phyloP scores from a whole-genome alignment of 768 basidiomycete genomes.

The Asterophora parasitica region DNA sequence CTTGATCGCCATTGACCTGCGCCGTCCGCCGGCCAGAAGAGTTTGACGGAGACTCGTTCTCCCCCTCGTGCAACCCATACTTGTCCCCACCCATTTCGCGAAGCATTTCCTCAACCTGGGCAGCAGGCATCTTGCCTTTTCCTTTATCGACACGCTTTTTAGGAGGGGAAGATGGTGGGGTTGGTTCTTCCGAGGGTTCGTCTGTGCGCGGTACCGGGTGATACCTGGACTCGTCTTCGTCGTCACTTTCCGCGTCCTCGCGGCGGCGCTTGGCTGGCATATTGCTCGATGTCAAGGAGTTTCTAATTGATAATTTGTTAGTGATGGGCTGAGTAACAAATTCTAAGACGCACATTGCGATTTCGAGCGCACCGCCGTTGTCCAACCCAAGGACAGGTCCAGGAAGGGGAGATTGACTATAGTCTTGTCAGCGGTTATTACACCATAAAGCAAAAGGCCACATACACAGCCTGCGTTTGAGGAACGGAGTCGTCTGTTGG shows the following conservation, averaged over 20 bases:
- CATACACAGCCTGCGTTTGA: not conserved
- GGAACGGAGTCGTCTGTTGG: not conserved
- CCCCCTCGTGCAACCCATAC: not conserved
- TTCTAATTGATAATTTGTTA: not conserved
- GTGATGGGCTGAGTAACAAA: not conserved
- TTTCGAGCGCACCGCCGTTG: not conserved
- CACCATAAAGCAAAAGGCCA: not conserved
- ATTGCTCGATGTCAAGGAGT: not conserved
- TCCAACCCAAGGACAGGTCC: not conserved
- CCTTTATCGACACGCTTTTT: conserved; percentile 12
- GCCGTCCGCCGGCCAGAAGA: not conserved
- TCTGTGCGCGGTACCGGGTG: conserved; percentile 4
- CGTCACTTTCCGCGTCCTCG: not conserved
- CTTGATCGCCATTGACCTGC: not conserved
- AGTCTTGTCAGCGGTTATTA: not conserved
- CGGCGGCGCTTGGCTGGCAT: not conserved
- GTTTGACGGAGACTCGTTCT: not conserved
- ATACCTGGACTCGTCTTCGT: conserved; percentile 6
- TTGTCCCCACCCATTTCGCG: not conserved
- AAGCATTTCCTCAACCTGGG: conserved; percentile 12
- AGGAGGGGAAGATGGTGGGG: conserved; percentile 1
- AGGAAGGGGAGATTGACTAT: not conserved
- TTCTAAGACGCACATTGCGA: not conserved
- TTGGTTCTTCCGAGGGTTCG: not conserved
- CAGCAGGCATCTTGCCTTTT: conserved; percentile 15